phyloP scores from a whole-genome alignment of 495 filamentous ascomycete species.

The Pyronema omphalodes region DNA sequence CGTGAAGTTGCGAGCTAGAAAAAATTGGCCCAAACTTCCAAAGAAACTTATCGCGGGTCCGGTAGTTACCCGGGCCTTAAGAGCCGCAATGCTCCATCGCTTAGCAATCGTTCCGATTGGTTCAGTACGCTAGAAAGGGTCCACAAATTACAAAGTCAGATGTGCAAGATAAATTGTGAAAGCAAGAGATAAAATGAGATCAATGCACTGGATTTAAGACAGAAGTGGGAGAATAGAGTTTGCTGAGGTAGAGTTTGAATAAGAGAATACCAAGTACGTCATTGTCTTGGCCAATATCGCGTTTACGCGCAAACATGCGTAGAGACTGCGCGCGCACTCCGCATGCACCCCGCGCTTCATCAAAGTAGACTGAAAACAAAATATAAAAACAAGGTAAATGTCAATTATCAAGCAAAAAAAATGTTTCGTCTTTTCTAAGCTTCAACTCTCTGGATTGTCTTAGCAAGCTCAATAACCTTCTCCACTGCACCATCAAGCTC shows the following conservation, averaged over 20 bases:
- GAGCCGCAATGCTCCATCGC: background rate
- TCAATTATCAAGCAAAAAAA: background rate
- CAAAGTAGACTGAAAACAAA: background rate
- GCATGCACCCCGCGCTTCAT: background rate
- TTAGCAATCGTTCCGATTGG: background rate
- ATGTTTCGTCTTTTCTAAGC: background rate
- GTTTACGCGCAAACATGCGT: background rate
- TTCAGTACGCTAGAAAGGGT: background rate
- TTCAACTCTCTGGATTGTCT: background rate
- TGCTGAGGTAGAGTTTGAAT: background rate
- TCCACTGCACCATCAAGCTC: conserved; percentile 62
- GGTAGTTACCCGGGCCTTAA: background rate
- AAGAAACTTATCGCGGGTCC: too few species aligned
- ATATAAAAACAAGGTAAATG: background rate
- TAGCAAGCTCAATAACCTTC: conserved; percentile 47
- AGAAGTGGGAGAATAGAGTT: background rate
- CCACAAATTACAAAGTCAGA: background rate
- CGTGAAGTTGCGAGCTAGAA: conserved; percentile 6
- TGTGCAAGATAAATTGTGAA: background rate
- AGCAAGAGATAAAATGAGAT: too few species aligned
- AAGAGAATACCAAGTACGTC: background rate
- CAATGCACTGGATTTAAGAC: too few species aligned
- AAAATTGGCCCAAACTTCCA: background rate
- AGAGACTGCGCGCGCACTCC: background rate
- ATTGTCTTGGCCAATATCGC: background rate